Evolutionary conservation across 306 rosid genomes (phyloP).

Genomic region (Pyrus bretschneideri): DNA sequence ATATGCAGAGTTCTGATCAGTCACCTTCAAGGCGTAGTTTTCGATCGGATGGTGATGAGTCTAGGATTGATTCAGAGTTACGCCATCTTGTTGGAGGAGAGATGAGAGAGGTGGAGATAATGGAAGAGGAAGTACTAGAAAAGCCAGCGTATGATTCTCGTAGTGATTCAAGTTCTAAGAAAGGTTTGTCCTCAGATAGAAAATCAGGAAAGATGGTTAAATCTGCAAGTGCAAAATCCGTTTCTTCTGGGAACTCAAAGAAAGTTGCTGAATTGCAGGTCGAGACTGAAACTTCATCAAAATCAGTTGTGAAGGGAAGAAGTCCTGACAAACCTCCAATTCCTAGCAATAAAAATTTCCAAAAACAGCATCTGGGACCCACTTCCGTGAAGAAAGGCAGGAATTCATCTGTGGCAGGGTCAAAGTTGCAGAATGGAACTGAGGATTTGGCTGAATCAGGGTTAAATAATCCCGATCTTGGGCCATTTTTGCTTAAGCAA

Average conservation of each 20-base stretch:
- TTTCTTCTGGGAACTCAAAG: constrained; percentile 39
- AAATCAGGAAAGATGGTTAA: constrained; percentile 38
- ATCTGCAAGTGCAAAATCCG: constrained; percentile 37
- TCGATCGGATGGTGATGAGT: constrained; percentile 86
- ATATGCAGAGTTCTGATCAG: constrained; percentile 95
- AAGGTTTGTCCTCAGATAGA: constrained; percentile 33
- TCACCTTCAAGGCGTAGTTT: constrained; percentile 75
- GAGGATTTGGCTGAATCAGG: constrained; percentile 26
- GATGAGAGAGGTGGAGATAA: constrained; percentile 95
- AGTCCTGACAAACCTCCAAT: constrained; percentile 49
- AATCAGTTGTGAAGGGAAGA: constrained; percentile 39
- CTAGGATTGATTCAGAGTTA: constrained; percentile 88
- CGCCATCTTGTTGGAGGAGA: constrained; percentile 85
- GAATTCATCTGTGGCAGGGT: constrained; percentile 35
- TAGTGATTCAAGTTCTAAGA: constrained; percentile 41
- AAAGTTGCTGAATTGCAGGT: constrained; percentile 28
- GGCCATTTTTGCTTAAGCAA: constrained; percentile 67
- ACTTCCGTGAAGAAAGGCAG: constrained; percentile 26
- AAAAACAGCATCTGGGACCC: constrained; percentile 36
- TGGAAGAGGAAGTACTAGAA: constrained; percentile 68
- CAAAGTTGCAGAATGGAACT: constrained; percentile 23
- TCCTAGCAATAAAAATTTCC: constrained; percentile 31
- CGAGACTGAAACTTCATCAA: constrained; percentile 29
- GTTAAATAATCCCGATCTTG: constrained; percentile 50
- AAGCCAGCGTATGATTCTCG: constrained; percentile 34